Evolutionary conservation across 2,329 filamentous ascomycete genomes (phyloP).

Genomic region (Pyricularia sp.): DNA sequence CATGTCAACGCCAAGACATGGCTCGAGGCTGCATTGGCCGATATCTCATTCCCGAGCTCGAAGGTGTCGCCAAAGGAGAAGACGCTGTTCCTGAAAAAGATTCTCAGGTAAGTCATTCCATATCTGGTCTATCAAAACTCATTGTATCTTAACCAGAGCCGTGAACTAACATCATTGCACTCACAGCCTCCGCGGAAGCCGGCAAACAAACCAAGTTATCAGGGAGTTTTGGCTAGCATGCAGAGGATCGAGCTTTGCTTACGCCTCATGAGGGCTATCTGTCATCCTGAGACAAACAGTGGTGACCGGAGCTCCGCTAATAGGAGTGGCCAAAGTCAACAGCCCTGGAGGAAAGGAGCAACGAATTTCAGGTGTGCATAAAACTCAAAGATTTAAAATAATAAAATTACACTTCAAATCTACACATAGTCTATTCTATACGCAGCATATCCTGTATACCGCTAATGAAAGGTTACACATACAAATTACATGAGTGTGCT

Average conservation of each 20-base stretch:
- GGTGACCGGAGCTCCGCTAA: neutral
- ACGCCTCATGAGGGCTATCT: slow-evolving; percentile 35
- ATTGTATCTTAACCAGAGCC: neutral
- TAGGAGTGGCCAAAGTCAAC: neutral
- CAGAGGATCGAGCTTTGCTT: slow-evolving; percentile 51
- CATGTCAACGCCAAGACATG: slow-evolving; percentile 48
- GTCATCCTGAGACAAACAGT: neutral
- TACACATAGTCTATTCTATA: neutral
- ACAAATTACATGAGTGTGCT: neutral
- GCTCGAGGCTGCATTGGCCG: slow-evolving; percentile 51
- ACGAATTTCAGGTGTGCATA: neutral
- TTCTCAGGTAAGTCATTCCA: slow-evolving; percentile 44
- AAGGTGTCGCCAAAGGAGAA: slow-evolving; percentile 52
- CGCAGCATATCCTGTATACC: neutral
- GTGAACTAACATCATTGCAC: neutral
- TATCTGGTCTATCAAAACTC: neutral
- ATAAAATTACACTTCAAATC: neutral
- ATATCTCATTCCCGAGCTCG: slow-evolving; percentile 47
- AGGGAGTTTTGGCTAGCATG: slow-evolving; percentile 66
- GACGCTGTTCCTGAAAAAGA: slow-evolving; percentile 53
- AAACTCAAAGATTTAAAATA: neutral
- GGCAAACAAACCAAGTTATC: slow-evolving; percentile 56
- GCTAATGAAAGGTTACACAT: neutral
- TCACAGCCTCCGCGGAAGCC: slow-evolving; percentile 50
- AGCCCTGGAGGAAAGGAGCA: neutral